These are phyloP conservation scores for Xylaria sp. DNA, from an alignment of 2,329 filamentous ascomycete species.

Conservation along the genomic window DNA sequence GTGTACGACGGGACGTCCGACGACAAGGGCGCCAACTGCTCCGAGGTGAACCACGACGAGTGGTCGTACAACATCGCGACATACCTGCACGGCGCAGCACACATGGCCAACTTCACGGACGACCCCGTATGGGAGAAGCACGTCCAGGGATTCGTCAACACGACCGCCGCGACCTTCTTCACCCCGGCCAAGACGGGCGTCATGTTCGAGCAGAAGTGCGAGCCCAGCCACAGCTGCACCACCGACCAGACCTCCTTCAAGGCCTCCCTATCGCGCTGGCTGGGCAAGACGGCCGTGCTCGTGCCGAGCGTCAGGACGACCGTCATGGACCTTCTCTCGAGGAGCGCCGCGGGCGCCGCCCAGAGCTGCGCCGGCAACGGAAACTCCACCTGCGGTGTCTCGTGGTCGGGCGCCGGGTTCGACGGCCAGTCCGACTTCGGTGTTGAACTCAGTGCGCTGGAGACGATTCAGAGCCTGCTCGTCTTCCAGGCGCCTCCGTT, in stretches of 20 bases:
- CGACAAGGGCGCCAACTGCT: slow-evolving; percentile 58
- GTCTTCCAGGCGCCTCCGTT: slow-evolving; percentile 32
- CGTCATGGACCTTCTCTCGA: slow-evolving; percentile 42
- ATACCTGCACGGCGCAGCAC: slow-evolving; percentile 51
- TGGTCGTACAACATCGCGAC: slow-evolving; percentile 48
- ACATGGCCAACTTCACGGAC: slow-evolving; percentile 54
- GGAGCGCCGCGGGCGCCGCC: slow-evolving; percentile 54
- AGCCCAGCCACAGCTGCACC: slow-evolving; percentile 51
- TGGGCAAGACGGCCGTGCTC: slow-evolving; percentile 53
- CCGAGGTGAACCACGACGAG: slow-evolving; percentile 60
- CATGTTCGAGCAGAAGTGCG: slow-evolving; percentile 68
- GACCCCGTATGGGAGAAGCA: slow-evolving; percentile 56
- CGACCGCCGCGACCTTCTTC: slow-evolving; percentile 56
- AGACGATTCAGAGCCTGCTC: slow-evolving; percentile 55
- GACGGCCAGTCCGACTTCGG: slow-evolving; percentile 64
- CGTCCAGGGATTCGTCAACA: slow-evolving; percentile 58
- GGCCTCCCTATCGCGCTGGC: slow-evolving; percentile 59
- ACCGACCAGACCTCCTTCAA: slow-evolving; percentile 53
- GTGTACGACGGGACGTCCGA: slow-evolving; percentile 68
- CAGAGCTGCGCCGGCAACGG: slow-evolving; percentile 41
- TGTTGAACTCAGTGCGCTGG: slow-evolving; percentile 65
- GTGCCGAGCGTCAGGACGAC: slow-evolving; percentile 42
- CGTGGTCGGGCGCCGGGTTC: slow-evolving; percentile 59
- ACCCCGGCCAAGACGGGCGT: slow-evolving; percentile 50
- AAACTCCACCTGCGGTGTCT: slow-evolving; percentile 58